phyloP scores from a whole-genome alignment of 129 eudicot species.

The Artemisia tridentata region DNA sequence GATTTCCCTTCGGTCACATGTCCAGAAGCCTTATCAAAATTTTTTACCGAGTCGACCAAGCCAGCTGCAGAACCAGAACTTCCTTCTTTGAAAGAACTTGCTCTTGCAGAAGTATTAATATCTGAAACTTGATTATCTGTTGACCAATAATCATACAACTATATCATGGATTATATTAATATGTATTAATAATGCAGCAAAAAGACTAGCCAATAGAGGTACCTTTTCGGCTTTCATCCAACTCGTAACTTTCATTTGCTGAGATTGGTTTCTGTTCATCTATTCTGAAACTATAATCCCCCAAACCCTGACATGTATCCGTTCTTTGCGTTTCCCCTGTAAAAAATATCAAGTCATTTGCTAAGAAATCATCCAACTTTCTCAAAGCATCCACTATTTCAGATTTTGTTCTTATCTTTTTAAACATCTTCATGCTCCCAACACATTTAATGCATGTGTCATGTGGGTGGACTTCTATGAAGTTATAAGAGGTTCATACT shows the following conservation, averaged over 20 bases:
- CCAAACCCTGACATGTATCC: constrained; percentile 10
- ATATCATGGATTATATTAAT: background rate
- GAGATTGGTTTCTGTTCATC: constrained; percentile 16
- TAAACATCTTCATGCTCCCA: no score
- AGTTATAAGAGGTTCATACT: no score
- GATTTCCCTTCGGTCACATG: constrained; percentile 7
- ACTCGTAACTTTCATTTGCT: constrained; percentile 19
- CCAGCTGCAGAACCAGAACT: constrained; percentile 20
- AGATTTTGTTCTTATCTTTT: no score
- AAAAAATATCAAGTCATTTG: constrained; percentile 1
- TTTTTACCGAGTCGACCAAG: background rate
- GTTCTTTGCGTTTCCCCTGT: constrained; percentile 11
- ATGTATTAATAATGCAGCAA: background rate
- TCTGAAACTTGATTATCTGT: constrained; percentile 23
- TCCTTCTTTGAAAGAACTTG: constrained; percentile 12
- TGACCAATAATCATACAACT: background rate
- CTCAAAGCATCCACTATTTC: no score
- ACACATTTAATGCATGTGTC: no score
- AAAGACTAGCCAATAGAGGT: background rate
- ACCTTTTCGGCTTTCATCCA: constrained; percentile 18
- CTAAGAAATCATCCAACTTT: constrained; percentile 1
- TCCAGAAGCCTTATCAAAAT: constrained; percentile 4
- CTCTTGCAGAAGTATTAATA: constrained; percentile 18
- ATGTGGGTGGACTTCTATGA: no score
- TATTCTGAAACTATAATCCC: constrained; percentile 6